Conservation (phyloP, 352 stramenopile genomes). For the Phytophthora litchii region DNA sequence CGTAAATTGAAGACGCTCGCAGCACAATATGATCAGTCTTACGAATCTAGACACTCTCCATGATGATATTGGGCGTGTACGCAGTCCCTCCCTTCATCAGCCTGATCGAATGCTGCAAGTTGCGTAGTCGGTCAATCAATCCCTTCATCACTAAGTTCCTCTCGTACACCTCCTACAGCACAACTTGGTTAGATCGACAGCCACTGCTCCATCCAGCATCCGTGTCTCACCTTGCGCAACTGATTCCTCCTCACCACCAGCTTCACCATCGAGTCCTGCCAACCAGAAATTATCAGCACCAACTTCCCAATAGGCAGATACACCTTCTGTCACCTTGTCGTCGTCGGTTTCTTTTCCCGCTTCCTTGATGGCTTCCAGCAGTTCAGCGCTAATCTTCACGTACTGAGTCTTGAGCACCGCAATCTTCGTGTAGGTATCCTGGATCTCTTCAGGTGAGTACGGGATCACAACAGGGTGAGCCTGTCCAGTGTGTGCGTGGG, state of each 20-base stretch:
- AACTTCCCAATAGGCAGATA: constrained; percentile 9
- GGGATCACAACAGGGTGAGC: constrained; percentile 61
- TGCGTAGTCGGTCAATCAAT: constrained; percentile 78
- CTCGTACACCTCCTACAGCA: constrained; percentile 77
- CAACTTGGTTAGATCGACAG: neutral
- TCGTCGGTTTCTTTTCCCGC: constrained; percentile 41
- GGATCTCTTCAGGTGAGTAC: constrained; percentile 82
- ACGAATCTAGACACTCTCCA: constrained; percentile 72
- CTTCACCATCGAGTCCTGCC: constrained; percentile 55
- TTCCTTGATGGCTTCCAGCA: constrained; percentile 64
- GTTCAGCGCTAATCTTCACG: constrained; percentile 70
- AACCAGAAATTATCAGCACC: neutral
- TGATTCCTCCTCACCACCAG: constrained; percentile 71
- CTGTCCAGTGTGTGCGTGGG: constrained; percentile 33
- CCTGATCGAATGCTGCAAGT: constrained; percentile 78
- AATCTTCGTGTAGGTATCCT: constrained; percentile 88
- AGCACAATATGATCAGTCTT: neutral
- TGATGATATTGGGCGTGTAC: constrained; percentile 63
- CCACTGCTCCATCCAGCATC: neutral
- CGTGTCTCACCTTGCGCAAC: constrained; percentile 55
- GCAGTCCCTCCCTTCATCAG: constrained; percentile 73
- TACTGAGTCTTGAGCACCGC: constrained; percentile 81
- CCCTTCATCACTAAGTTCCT: constrained; percentile 88
- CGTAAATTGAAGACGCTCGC: constrained; percentile 10
- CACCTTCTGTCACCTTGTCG: constrained; percentile 26